Evolutionary conservation across 2,329 filamentous ascomycete genomes (phyloP).

Genomic region (Aspergillus niger): DNA sequence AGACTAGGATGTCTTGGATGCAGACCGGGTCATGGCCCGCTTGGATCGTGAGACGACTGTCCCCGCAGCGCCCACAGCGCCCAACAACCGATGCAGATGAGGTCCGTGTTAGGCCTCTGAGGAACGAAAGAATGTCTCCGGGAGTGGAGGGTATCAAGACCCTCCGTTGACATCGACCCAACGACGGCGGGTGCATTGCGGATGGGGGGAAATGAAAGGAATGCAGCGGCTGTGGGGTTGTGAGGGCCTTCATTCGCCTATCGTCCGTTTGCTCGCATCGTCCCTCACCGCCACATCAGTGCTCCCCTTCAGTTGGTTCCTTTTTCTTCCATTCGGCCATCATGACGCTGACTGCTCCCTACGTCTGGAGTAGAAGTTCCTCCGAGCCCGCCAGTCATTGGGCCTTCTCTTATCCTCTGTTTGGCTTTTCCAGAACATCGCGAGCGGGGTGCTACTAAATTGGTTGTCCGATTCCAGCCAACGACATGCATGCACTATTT

Average conservation of each 20-base stretch:
- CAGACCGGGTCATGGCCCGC: slow-evolving; percentile 10
- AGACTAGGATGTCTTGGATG: slow-evolving; percentile 5
- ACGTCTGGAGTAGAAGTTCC: neutral
- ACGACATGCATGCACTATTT: neutral
- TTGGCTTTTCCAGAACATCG: slow-evolving; percentile 20
- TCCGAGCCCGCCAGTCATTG: slow-evolving; percentile 15
- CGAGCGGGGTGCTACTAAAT: slow-evolving; percentile 7
- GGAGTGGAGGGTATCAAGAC: neutral
- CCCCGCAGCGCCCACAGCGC: slow-evolving; percentile 14
- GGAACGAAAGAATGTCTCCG: neutral
- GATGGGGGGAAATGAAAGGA: slow-evolving; percentile 10
- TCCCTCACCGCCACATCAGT: slow-evolving; percentile 28
- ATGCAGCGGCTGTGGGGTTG: slow-evolving; percentile 28
- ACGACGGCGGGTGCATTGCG: slow-evolving; percentile 10
- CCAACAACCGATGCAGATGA: slow-evolving; percentile 14
- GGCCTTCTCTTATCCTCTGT: slow-evolving; percentile 8
- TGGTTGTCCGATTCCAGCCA: neutral
- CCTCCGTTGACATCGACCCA: neutral
- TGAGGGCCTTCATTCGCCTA: slow-evolving; percentile 21
- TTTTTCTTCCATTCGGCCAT: slow-evolving; percentile 2
- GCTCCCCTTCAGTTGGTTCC: slow-evolving; percentile 5
- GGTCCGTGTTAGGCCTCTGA: slow-evolving; percentile 10
- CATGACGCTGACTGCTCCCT: neutral
- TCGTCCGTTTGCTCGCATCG: slow-evolving; percentile 20
- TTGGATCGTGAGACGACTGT: slow-evolving; percentile 1